phyloP scores from a whole-genome alignment of 768 basidiomycete species.

The Naganishia friedmannii region DNA sequence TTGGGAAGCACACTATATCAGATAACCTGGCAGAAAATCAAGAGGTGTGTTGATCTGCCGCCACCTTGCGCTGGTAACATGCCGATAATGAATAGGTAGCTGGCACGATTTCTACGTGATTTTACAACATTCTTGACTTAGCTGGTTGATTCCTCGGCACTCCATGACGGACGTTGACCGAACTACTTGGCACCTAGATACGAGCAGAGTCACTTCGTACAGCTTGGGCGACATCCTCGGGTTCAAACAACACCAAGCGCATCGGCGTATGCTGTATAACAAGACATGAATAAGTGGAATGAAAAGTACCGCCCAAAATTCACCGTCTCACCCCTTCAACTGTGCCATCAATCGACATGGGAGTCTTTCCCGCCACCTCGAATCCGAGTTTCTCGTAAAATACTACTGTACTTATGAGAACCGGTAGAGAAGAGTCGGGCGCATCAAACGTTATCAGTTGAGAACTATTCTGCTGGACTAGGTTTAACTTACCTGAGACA shows the following conservation, averaged over 20 bases:
- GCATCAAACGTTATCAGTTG: not conserved
- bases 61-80: too few species aligned
- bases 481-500: not conserved
- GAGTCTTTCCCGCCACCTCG: not conserved
- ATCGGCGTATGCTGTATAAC: not conserved
- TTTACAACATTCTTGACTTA: too few species aligned
- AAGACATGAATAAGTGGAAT: not conserved
- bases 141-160: too few species aligned
- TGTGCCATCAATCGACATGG: not conserved
- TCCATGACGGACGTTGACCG: too few species aligned
- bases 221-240: not conserved
- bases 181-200: too few species aligned
- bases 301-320: not conserved
- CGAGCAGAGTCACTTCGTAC: too few species aligned
- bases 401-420: not conserved
- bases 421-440: not conserved
- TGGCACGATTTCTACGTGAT: too few species aligned
- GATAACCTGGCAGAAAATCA: too few species aligned
- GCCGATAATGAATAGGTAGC: too few species aligned
- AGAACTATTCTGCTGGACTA: too few species aligned
- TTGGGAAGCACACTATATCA: too few species aligned
- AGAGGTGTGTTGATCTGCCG: too few species aligned
- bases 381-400: conserved; percentile 7
- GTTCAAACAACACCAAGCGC: not conserved
- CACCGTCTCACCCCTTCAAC: conserved; percentile 3